Evolutionary conservation across 768 basidiomycete genomes (phyloP), one percentile per base, ranked within the genome.

Genomic region (Agaricus blazei): DNA sequence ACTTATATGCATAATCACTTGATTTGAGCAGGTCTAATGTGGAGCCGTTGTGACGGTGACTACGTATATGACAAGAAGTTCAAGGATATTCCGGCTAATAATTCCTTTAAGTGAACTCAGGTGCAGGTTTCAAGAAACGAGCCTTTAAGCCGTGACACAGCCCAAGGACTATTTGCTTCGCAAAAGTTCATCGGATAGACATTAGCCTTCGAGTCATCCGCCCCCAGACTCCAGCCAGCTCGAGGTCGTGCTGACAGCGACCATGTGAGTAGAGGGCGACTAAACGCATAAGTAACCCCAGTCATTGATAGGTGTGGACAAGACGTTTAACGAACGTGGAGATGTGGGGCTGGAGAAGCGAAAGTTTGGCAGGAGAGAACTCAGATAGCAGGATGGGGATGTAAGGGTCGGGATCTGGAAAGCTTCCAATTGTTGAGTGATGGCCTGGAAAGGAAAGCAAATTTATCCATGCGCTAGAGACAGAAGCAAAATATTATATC

Each of bases 161-260:
- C 84, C 90, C 90, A 92, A 1, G 84, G 85, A 58, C 80, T 88
- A 2, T 85, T 87, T 6, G 85, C 88, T 31, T 80, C 79, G 61
- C 98, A 99, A 69, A 98, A 99, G 70, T 99, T 91, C 97, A 99
- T 99, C 2, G 92, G 88, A 72, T 99, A 98, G 7, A 74, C 72
- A 9, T 79, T 81, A 26, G 2, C 27, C 40, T 26, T 23, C 3
- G 47, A 42, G 11, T 31, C 38, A 19, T 74, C 66, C 61, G 70
- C 48, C 59, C n/a, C 68, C 59, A 19, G 52, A 52, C 12, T 76
- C 72, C 69, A 79, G 79, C 93, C 93, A 93, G 27, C 87, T 84
- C 4, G 65, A 66, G 5, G 78, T 70, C 49, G 78, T 76, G 0
- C 90, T 90, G 1, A 97, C 76, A 9, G 87, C 93, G 1, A 98